Evolutionary conservation across 306 rosid species (phyloP).

Genomic region (Potentilla sterilis): DNA sequence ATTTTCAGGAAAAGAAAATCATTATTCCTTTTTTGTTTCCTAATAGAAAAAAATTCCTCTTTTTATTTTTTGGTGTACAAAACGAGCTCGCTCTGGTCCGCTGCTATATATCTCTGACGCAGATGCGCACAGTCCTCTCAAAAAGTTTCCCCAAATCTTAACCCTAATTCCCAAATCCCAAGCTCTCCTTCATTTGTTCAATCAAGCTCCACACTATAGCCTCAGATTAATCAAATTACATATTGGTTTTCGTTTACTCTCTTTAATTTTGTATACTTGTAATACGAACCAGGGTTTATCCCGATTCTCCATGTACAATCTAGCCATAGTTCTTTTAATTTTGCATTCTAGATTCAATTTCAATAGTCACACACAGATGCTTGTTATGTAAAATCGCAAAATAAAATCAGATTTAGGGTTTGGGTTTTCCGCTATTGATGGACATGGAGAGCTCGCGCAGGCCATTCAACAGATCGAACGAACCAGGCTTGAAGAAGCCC

Average conservation of each 20-base stretch:
- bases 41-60: too few relatives aligned
- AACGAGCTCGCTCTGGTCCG: background rate
- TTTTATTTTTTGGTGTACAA: background rate
- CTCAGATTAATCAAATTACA: background rate
- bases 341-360: background rate
- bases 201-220: background rate
- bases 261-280: background rate
- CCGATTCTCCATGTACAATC: slow-evolving; percentile 13
- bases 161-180: slow-evolving; percentile 14
- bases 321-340: background rate
- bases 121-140: background rate
- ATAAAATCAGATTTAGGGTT: slow-evolving; percentile 29
- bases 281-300: slow-evolving; percentile 7
- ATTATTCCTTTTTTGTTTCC: too few relatives aligned
- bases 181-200: background rate
- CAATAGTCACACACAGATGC: background rate
- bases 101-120: background rate
- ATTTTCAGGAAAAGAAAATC: too few relatives aligned
- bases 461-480: slow-evolving; percentile 79
- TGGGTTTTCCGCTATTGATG: slow-evolving; percentile 53
- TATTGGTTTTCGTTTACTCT: background rate
- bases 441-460: slow-evolving; percentile 88
- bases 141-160: slow-evolving; percentile 1
- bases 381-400: slow-evolving; percentile 20
- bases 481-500: slow-evolving; percentile 74